Percentiles rank a stretch among this genome's conserved stretches.
Evolutionary conservation across 352 stramenopile genomes (phyloP).

Genomic region (Globisporangium ultimum): DNA sequence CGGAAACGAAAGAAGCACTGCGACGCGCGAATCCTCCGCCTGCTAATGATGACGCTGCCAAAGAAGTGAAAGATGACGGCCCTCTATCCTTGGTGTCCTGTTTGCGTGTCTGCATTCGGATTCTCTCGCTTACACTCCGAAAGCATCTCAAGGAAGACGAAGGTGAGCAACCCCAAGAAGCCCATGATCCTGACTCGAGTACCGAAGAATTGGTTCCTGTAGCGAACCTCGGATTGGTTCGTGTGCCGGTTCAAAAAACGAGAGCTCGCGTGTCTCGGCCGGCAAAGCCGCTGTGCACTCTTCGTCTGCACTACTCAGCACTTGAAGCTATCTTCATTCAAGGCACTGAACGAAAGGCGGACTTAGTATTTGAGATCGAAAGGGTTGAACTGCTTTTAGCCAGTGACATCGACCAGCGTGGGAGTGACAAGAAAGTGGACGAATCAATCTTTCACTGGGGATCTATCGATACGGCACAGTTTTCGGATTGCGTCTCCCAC

Average conservation of each 20-base stretch:
- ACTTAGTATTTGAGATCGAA: constrained; percentile 76
- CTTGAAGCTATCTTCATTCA: constrained; percentile 42
- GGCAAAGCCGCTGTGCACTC: constrained; percentile 49
- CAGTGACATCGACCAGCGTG: constrained; percentile 13
- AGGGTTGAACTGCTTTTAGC: constrained; percentile 46
- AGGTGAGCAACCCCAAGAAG: constrained; percentile 13
- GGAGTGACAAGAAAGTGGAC: constrained; percentile 27
- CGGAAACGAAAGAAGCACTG: constrained; percentile 56
- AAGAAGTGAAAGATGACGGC: constrained; percentile 5
- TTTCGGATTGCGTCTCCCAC: constrained; percentile 60
- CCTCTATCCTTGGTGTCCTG: constrained; percentile 34
- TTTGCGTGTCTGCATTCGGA: constrained; percentile 56
- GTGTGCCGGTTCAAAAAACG: constrained; percentile 38
- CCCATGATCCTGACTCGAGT: constrained; percentile 11
- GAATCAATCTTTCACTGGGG: constrained; percentile 41
- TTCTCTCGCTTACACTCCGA: constrained; percentile 54
- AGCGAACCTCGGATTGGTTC: constrained; percentile 79
- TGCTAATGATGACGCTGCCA: constrained; percentile 11
- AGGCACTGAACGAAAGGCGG: constrained; percentile 24
- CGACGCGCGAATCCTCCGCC: constrained; percentile 20
- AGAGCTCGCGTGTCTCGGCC: constrained; percentile 52
- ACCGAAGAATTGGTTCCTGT: constrained; percentile 74
- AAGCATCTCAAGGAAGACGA: constrained; percentile 38
- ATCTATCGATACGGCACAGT: constrained; percentile 28
- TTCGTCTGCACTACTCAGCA: constrained; percentile 48